These are phyloP conservation scores for Exophiala calicioides DNA, from an alignment of 2,329 filamentous ascomycete genomes.

Conservation along the genomic window DNA sequence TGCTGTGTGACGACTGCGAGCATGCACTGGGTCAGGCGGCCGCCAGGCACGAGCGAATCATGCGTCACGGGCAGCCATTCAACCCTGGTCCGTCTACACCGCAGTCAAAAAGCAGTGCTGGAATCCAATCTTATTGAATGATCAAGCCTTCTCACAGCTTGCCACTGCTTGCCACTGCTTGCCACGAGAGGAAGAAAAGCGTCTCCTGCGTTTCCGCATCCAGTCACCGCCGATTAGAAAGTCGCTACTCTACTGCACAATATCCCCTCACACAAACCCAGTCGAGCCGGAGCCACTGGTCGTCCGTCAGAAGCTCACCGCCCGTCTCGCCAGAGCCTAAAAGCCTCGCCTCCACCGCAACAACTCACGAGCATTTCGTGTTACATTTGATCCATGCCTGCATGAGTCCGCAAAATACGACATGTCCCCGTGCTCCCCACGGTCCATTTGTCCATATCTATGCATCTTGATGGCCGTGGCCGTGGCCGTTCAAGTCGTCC, in stretches of 20 bases:
- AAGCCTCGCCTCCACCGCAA: constrained; percentile 15
- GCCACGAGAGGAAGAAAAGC: constrained; percentile 8
- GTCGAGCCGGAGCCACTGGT: constrained; percentile 13
- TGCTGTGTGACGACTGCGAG: constrained; percentile 3
- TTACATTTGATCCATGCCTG: constrained; percentile 25
- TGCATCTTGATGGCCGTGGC: constrained; percentile 30
- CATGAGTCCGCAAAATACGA: constrained; percentile 21
- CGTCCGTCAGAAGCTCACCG: constrained; percentile 10
- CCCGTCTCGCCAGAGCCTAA: constrained; percentile 2
- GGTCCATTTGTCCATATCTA: neutral
- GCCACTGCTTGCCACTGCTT: neutral
- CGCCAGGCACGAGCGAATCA: constrained; percentile 14
- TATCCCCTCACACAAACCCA: constrained; percentile 13
- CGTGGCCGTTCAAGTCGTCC: constrained; percentile 36
- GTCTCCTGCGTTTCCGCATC: constrained; percentile 18
- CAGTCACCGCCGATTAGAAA: constrained; percentile 27
- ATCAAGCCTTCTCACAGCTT: neutral
- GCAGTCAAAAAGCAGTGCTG: neutral
- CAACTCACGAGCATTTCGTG: constrained; percentile 9
- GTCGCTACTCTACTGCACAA: constrained; percentile 26
- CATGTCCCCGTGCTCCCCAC: constrained; percentile 7
- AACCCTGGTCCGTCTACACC: constrained; percentile 4
- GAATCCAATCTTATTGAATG: neutral
- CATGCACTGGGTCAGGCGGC: constrained; percentile 11
- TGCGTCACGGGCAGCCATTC: neutral